Conservation (phyloP, 2,329 filamentous ascomycete genomes). For the Phialophora expanda region DNA sequence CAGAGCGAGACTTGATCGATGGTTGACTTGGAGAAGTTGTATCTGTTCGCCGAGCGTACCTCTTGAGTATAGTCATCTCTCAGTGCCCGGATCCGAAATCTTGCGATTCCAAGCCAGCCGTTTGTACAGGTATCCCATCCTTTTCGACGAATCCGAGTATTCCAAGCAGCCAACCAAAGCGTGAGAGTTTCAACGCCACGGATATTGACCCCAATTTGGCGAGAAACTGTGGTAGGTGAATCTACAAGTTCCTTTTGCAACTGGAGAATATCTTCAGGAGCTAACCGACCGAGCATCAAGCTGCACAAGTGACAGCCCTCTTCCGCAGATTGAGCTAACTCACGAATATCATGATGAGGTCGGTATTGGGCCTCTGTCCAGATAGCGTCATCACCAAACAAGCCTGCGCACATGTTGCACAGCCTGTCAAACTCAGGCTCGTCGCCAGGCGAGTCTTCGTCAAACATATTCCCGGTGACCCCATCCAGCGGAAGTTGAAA, state of each 20-base stretch:
- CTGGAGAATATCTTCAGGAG: conserved; percentile 1
- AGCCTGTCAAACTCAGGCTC: background rate
- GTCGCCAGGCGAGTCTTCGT: background rate
- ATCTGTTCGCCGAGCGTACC: background rate
- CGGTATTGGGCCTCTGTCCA: conserved; percentile 1
- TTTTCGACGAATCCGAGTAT: background rate
- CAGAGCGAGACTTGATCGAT: background rate
- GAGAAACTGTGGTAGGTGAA: background rate
- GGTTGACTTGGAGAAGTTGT: conserved; percentile 4
- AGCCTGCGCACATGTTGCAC: background rate
- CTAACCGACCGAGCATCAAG: background rate
- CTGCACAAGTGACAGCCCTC: conserved; percentile 3
- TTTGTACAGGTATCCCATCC: conserved; percentile 1
- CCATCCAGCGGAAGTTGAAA: background rate
- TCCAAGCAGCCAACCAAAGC: conserved; percentile 7
- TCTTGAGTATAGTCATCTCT: conserved; percentile 9
- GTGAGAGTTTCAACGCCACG: background rate
- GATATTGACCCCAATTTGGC: background rate
- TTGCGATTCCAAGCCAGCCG: conserved; percentile 4
- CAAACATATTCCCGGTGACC: background rate
- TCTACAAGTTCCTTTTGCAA: conserved; percentile 1
- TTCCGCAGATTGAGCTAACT: background rate
- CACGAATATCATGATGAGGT: conserved; percentile 8
- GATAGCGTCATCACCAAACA: background rate
- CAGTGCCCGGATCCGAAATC: conserved; percentile 4